A percentile compares a stretch with the other conserved stretches of the same genome.
phyloP scores from a whole-genome alignment of 768 basidiomycete species.

The Coprinellus micaceus region DNA sequence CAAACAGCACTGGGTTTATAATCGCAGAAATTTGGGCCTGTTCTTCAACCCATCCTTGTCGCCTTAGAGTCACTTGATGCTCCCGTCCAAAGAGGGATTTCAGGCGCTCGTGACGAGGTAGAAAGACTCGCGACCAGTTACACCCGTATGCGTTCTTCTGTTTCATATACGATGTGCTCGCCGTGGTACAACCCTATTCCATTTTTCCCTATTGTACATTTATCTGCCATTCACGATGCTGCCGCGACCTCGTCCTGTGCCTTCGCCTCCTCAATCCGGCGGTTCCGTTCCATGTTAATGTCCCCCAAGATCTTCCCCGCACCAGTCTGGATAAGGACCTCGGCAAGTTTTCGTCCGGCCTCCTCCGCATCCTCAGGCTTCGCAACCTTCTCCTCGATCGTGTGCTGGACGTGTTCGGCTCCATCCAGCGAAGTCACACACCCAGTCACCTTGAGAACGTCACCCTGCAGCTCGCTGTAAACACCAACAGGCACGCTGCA shows the following conservation, averaged over 20 bases:
- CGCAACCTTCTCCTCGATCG: conserved; percentile 48
- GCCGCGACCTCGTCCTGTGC: conserved; percentile 24
- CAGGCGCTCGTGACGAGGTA: conserved; percentile 73
- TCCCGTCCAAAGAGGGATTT: conserved; percentile 41
- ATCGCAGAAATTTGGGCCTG: conserved; percentile 3
- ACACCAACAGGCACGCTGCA: conserved; percentile 97
- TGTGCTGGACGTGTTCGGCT: conserved; percentile 62
- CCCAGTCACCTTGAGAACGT: conserved; percentile 60
- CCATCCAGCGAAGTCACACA: conserved; percentile 87
- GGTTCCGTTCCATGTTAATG: conserved; percentile 65
- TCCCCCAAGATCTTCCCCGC: conserved; percentile 80
- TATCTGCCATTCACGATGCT: conserved; percentile 9
- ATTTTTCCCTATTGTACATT: not conserved
- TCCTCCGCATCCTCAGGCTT: conserved; percentile 59
- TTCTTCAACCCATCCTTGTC: conserved; percentile 37
- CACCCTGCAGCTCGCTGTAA: conserved; percentile 43
- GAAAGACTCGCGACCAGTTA: conserved; percentile 31
- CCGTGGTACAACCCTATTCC: conserved; percentile 24
- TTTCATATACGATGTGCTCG: conserved; percentile 24
- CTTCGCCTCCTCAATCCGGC: conserved; percentile 40
- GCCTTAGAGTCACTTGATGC: conserved; percentile 70
- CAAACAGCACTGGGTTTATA: conserved; percentile 36
- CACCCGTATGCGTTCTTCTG: conserved; percentile 16
- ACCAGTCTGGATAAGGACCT: conserved; percentile 60
- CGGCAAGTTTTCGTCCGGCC: conserved; percentile 66